These are phyloP conservation scores for Sambucus nigra DNA, from an alignment of 129 eudicot species.

Conservation along the genomic window DNA sequence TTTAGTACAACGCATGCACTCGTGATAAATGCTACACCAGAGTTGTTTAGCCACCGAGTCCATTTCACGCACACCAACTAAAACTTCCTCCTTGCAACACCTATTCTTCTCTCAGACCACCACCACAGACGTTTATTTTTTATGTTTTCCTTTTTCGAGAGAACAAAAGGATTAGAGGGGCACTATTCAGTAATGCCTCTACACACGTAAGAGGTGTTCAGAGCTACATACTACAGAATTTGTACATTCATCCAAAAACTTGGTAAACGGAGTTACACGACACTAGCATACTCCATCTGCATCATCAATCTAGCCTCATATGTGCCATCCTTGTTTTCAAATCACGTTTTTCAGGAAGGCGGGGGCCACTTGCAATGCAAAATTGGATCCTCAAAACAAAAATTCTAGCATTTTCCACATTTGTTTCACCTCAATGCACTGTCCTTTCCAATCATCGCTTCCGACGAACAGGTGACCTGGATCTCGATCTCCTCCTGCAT, in stretches of 20 bases:
- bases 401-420: constrained; percentile 10
- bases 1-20: no score
- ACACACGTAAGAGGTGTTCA: constrained; percentile 2
- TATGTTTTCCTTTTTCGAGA: no score
- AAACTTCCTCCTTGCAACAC: no score
- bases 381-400: constrained; percentile 43
- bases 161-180: background rate
- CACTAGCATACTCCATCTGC: constrained; percentile 6
- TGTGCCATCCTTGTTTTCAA: no score
- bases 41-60: no score
- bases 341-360: background rate
- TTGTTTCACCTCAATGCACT: constrained; percentile 3
- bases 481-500: constrained; percentile 78
- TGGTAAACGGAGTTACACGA: no score
- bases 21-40: no score
- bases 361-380: no score
- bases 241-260: constrained; percentile 3
- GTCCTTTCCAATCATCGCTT: constrained; percentile 23
- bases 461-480: constrained; percentile 57
- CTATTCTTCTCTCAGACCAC: no score
- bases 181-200: background rate
- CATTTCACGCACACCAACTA: no score
- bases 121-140: no score
- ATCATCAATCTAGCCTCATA: background rate
- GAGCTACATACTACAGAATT: constrained; percentile 9